phyloP scores from a whole-genome alignment of 345 rosid species.

The Gossypium stocksii region DNA sequence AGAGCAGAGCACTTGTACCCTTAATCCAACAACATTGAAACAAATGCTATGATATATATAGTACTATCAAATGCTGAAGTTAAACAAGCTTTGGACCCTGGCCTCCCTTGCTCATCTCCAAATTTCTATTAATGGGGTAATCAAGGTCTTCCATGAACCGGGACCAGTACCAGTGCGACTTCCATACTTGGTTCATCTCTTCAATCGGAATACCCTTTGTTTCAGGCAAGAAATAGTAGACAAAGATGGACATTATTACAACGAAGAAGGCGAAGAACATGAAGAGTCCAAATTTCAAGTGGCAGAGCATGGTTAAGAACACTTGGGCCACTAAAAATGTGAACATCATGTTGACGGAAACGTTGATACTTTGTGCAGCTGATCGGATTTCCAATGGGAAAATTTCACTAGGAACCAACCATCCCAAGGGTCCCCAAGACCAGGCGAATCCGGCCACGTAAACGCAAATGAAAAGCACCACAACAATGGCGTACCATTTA shows the following conservation, averaged over 20 bases:
- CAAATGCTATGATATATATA: neutral
- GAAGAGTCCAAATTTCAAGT: conserved; percentile 70
- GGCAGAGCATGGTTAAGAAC: conserved; percentile 72
- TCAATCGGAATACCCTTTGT: conserved; percentile 69
- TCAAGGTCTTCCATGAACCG: conserved; percentile 37
- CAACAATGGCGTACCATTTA: conserved; percentile 75
- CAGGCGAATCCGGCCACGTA: conserved; percentile 83
- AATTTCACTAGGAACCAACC: conserved; percentile 92
- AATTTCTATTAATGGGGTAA: conserved; percentile 14
- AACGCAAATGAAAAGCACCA: conserved; percentile 77
- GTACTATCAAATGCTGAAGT: conserved; percentile 12
- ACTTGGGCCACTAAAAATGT: conserved; percentile 72
- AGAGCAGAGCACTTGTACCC: neutral
- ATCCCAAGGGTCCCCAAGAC: conserved; percentile 95
- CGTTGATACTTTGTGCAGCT: conserved; percentile 84
- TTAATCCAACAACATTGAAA: neutral
- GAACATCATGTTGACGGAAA: conserved; percentile 85
- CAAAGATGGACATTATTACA: conserved; percentile 44
- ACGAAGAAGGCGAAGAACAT: conserved; percentile 64
- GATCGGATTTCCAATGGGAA: conserved; percentile 86
- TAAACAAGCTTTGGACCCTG: conserved; percentile 28
- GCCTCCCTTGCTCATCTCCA: conserved; percentile 47
- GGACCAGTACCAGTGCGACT: conserved; percentile 60
- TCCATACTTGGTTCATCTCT: conserved; percentile 63
- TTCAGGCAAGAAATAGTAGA: conserved; percentile 62